Base-by-base conservation (phyloP, 163 green algal genomes). In the Dunaliella salina region DNA sequence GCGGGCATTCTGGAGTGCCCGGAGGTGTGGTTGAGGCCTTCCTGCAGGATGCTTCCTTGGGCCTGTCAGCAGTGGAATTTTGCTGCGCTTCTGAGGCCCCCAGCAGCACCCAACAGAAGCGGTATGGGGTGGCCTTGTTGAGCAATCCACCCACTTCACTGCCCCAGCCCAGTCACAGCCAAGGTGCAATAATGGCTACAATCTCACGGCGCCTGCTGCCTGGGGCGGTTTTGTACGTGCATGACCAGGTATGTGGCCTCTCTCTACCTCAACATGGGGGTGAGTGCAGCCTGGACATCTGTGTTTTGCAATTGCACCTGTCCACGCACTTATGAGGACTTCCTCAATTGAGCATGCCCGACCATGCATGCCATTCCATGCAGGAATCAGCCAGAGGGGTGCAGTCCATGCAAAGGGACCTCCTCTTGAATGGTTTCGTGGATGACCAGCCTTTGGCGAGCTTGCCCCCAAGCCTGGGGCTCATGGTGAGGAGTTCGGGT, bases 391-490 rank as follows among this genome's bases (percentile, higher is more conserved):
- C 50, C 40, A 50, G 25, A 59, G 24, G 84, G 1, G 0, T 79
- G 29, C 83, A 89, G 69, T 34, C 46, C 0, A 35, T 90, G 26
- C 50, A 85, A 46, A 85, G 87, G 80, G 87, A 91, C 57, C 72
- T 93, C 30, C 57, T 93, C 32, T 82, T 93, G 33, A 89, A 81
- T 72, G 91, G 91, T 11, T 93, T 92, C n/a, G 83, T 85, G n/a
- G 86, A 91, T 33, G 84, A 71, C 69, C 83, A 90, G 57, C 75
- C 59, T n/a, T 30, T 29, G 33, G 80, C 81, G 20, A 33, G 26
- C 26, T 83, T 57, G 24, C 63, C 63, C 3, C 24, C 63, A 26
- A 26, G 20, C 22, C 63, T 75, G 22, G 63, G 63, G 22, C 63
- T 75, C 24, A 75, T 75, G 63, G 63, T 75, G 24, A 75, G 63